Evolutionary conservation across 1,139 yeast genomes (phyloP).

Genomic region (Saccharomyces hybrid): DNA sequence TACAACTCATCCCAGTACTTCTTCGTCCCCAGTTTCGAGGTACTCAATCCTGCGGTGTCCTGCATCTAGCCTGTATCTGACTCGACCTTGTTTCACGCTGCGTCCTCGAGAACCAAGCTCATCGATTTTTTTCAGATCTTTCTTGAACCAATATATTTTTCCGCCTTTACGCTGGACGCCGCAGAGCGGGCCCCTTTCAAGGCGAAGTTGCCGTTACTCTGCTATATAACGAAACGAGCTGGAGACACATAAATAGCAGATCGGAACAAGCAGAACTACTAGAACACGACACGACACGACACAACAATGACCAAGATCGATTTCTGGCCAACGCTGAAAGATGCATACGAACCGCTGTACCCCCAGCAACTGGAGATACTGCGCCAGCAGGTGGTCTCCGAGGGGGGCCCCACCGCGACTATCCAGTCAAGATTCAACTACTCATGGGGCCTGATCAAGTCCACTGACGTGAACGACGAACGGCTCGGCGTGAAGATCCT

Average conservation of each 20-base stretch:
- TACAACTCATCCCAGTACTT: conserved; percentile 90
- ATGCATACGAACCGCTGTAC: conserved; percentile 50
- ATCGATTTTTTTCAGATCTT: conserved; percentile 1
- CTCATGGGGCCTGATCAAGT: conserved; percentile 92
- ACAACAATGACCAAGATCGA: conserved; percentile 21
- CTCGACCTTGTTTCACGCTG: neutral
- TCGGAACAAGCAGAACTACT: neutral
- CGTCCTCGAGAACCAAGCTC: neutral
- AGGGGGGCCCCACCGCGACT: conserved; percentile 64
- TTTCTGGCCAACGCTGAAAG: conserved; percentile 28
- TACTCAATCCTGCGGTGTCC: conserved; percentile 49
- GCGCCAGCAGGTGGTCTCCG: conserved; percentile 70
- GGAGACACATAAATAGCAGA: neutral
- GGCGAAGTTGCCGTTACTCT: neutral
- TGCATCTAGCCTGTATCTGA: conserved; percentile 29
- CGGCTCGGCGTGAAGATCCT: conserved; percentile 72
- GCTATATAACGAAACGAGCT: neutral
- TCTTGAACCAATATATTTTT: neutral
- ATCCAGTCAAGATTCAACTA: conserved; percentile 85
- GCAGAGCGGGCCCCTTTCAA: conserved; percentile 1
- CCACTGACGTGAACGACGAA: conserved; percentile 53
- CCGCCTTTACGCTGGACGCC: neutral
- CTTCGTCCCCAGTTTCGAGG: conserved; percentile 71
- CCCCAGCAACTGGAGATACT: conserved; percentile 68
- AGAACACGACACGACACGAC: neutral